Base-by-base conservation (phyloP, 2,329 filamentous ascomycete genomes). In the Fusarium agapanthi region DNA sequence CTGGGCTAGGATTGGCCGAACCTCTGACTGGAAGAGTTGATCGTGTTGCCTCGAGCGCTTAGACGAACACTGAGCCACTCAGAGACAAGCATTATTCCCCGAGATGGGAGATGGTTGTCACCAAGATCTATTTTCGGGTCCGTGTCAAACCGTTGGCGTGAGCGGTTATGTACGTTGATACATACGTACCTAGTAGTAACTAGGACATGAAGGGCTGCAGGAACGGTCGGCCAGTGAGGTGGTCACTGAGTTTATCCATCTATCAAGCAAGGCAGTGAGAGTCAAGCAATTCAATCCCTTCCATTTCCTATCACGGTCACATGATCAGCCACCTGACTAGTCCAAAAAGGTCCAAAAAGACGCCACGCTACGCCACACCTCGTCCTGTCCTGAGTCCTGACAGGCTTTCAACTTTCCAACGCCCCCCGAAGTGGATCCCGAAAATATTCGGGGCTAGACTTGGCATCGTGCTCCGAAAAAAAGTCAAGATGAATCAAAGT, bases 401-500 rank as follows among this genome's bases (percentile, higher is more conserved):
- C n/a, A 28, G 61, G 67, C 32, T 38, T 38, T 56, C 32, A 22
- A 34, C 16, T 34, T 35, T 51, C 16, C 8, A 26, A 50, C 34
- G 20, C 28, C 44, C 28, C 44, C 28, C 40, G 20, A 61, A 65
- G 67, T 73, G 69, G 71, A 70, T 43, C 67, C 75, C 74, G 72
- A 77, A 75, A 69, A 54, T 69, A 60, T 73, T 77, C 75, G 74
- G 74, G 74, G 50, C 60, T 57, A 40, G 41, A 43, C 61, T 65
- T 66, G 22, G 64, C 54, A 69, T 73, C 65, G 60, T 47, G 60
- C 47, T 59, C 69, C 63, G 50, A 72, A 58, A 72, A 58, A 56
- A 40, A 50, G 47, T 50, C 63, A 61, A 61, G 51, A 64, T 69
- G 65, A 65, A 74, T 75, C 65, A 65, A 67, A 66, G 41, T 69